Conservation (phyloP, 2,329 filamentous ascomycete species). For the Fusarium falciforme region DNA sequence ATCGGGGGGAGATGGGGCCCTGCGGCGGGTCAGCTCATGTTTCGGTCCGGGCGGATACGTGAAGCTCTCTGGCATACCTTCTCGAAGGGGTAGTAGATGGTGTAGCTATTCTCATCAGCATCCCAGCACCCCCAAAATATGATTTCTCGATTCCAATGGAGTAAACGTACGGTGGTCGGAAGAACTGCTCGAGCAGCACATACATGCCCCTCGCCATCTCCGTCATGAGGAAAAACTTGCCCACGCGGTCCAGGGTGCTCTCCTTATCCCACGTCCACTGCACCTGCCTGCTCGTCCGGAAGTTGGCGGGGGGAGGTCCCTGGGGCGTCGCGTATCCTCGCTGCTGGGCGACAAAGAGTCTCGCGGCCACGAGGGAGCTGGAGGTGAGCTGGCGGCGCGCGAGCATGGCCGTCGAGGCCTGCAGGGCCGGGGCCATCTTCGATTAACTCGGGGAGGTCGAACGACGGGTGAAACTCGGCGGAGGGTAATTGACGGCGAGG, state of each 20-base stretch:
- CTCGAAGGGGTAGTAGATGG: conserved; percentile 98
- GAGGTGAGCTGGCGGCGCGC: conserved; percentile 51
- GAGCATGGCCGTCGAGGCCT: conserved; percentile 48
- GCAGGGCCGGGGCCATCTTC: conserved; percentile 50
- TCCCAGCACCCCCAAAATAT: neutral
- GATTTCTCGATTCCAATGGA: neutral
- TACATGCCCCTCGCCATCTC: conserved; percentile 99
- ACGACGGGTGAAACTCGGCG: conserved; percentile 24
- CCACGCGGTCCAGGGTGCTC: conserved; percentile 82
- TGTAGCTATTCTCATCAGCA: conserved; percentile 73
- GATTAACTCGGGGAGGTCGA: conserved; percentile 16
- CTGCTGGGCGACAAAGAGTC: conserved; percentile 43
- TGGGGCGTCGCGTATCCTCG: conserved; percentile 74
- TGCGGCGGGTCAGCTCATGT: conserved; percentile 46
- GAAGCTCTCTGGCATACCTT: conserved; percentile 66
- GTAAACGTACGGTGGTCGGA: conserved; percentile 89
- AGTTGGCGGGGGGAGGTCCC: conserved; percentile 82
- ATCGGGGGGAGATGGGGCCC: conserved; percentile 96
- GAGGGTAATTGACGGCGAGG: conserved; percentile 43
- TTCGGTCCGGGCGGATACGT: conserved; percentile 1
- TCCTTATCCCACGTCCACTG: conserved; percentile 86
- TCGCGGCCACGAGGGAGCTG: conserved; percentile 36
- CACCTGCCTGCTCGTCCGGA: conserved; percentile 79
- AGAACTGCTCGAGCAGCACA: conserved; percentile 96
- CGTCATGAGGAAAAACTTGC: conserved; percentile 93